These are phyloP conservation scores for Jaenimonas drosophilae DNA, from an alignment of 208 protist genomes.

Conservation along the genomic window DNA sequence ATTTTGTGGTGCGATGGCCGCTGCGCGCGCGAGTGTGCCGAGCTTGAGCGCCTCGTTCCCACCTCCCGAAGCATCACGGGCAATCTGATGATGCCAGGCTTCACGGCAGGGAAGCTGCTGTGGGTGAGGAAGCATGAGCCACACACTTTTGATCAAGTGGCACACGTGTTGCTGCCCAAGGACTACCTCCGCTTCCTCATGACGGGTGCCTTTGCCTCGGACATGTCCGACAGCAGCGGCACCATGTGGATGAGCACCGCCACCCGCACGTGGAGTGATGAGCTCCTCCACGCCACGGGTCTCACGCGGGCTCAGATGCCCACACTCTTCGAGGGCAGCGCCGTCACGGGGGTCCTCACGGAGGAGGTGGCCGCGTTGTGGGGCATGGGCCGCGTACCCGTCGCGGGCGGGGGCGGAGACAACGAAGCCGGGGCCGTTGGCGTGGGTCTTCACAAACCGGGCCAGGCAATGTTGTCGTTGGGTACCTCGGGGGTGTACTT, in stretches of 20 bases:
- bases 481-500: slow-evolving; percentile 83
- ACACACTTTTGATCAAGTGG: slow-evolving; percentile 36
- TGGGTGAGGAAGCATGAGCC: slow-evolving; percentile 69
- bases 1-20: slow-evolving; percentile 78
- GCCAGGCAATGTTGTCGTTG: slow-evolving; percentile 71
- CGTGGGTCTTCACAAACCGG: slow-evolving; percentile 47
- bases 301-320: slow-evolving; percentile 59
- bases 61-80: slow-evolving; percentile 47
- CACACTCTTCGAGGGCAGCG: slow-evolving; percentile 55
- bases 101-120: slow-evolving; percentile 69
- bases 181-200: slow-evolving; percentile 65
- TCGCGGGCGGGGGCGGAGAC: slow-evolving; percentile 63
- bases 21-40: slow-evolving; percentile 46
- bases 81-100: slow-evolving; percentile 79
- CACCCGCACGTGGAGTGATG: slow-evolving; percentile 56
- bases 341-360: slow-evolving; percentile 36
- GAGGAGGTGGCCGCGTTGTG: slow-evolving; percentile 25
- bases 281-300: slow-evolving; percentile 47
- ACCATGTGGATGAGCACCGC: slow-evolving; percentile 67
- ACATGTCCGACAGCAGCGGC: slow-evolving; percentile 65
- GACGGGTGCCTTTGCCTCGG: slow-evolving; percentile 54
- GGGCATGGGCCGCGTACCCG: slow-evolving; percentile 39
- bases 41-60: slow-evolving; percentile 51
- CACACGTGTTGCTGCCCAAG: slow-evolving; percentile 66
- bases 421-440: slow-evolving; percentile 69